Evolutionary conservation across 2,329 filamentous ascomycete species (phyloP).

Genomic region (Ceratocystiopsis sp.): DNA sequence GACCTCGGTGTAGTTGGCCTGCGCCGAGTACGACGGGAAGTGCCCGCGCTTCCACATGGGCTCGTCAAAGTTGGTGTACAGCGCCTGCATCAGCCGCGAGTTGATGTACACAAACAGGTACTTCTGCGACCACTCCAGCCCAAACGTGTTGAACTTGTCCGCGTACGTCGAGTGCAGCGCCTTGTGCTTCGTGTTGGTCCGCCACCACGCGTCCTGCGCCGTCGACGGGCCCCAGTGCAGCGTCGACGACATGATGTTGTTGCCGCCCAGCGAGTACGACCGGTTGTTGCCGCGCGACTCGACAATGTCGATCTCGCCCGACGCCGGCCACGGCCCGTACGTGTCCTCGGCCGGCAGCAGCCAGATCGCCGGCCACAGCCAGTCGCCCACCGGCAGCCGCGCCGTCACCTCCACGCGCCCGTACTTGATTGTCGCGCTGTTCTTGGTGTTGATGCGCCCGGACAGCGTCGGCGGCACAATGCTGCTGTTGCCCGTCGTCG

Average conservation of each 20-base stretch:
- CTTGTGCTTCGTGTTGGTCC: conserved; percentile 59
- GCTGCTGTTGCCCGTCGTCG: conserved; percentile 49
- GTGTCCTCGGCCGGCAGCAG: conserved; percentile 59
- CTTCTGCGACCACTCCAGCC: conserved; percentile 74
- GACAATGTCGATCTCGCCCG: conserved; percentile 70
- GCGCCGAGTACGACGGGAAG: conserved; percentile 38
- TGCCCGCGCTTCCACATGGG: conserved; percentile 51
- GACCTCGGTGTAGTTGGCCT: conserved; percentile 48
- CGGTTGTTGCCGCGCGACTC: conserved; percentile 73
- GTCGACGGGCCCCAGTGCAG: conserved; percentile 67
- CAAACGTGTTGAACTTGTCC: conserved; percentile 55
- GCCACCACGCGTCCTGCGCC: conserved; percentile 65
- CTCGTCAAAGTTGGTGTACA: conserved; percentile 58
- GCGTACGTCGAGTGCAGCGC: conserved; percentile 62
- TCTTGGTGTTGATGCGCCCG: conserved; percentile 60
- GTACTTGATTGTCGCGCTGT: conserved; percentile 56
- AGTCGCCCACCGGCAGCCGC: conserved; percentile 60
- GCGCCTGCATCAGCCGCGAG: conserved; percentile 59
- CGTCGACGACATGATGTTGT: conserved; percentile 63
- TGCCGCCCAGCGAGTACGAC: conserved; percentile 58
- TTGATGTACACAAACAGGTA: conserved; percentile 81
- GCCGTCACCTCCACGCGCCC: conserved; percentile 68
- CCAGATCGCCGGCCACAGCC: conserved; percentile 88
- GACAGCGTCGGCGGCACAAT: conserved; percentile 66
- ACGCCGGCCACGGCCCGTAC: conserved; percentile 63